Evolutionary conservation across 2,329 filamentous ascomycete species (phyloP).

Genomic region (Ampelomyces quisqualis): DNA sequence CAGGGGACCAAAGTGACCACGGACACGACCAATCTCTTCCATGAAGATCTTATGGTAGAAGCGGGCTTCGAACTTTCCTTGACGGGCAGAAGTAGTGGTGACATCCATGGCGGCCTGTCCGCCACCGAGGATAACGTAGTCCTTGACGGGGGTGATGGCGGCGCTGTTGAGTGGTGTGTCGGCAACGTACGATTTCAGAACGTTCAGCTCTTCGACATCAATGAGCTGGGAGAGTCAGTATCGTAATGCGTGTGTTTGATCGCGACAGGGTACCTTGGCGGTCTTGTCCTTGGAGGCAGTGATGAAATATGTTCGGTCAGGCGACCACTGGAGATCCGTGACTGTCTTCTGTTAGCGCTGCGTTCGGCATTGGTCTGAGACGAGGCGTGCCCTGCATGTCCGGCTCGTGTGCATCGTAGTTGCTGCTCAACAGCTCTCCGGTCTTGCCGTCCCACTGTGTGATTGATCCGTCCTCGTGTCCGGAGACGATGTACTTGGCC

Average conservation of each 20-base stretch:
- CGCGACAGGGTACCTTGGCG: constrained; percentile 66
- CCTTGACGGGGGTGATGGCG: constrained; percentile 90
- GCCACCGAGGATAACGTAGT: constrained; percentile 96
- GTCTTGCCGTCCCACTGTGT: constrained; percentile 90
- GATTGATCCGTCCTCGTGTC: constrained; percentile 93
- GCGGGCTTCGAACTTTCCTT: constrained; percentile 98
- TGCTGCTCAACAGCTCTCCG: constrained; percentile 76
- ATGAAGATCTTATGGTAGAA: constrained; percentile 99
- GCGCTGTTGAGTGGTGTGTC: constrained; percentile 98
- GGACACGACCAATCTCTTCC: constrained; percentile 95
- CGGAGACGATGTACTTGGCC: constrained; percentile 93
- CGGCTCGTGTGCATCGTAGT: constrained; percentile 81
- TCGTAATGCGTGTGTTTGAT: not conserved
- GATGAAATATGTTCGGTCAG: constrained; percentile 96
- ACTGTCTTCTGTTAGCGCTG: constrained; percentile 71
- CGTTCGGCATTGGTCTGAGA: not conserved
- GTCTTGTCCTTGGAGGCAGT: constrained; percentile 98
- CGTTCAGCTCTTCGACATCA: constrained; percentile 79
- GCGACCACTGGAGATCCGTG: constrained; percentile 91
- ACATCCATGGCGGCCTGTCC: constrained; percentile 99
- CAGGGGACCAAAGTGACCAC: constrained; percentile 93
- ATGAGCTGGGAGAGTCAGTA: constrained; percentile 60
- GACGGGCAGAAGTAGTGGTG: constrained; percentile 82
- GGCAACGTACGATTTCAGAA: constrained; percentile 87
- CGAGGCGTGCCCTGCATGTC: constrained; percentile 68